Evolutionary conservation across 441 rosid species (phyloP).

Genomic region (Manihot esculenta): DNA sequence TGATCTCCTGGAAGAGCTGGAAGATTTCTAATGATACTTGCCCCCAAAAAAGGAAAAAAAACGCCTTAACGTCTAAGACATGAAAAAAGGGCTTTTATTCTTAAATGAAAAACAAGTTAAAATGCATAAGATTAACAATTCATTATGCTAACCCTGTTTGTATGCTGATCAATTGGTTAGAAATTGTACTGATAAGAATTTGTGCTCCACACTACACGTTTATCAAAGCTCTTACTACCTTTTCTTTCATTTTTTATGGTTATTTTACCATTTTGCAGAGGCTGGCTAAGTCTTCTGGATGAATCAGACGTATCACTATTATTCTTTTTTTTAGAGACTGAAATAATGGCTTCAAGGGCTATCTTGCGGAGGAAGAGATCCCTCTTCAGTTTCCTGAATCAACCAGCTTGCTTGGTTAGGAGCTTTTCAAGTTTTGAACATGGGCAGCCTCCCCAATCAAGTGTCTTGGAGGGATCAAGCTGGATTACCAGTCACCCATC

Average conservation of each 20-base stretch:
- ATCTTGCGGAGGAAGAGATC: conserved; percentile 53
- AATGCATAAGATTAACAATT: not conserved
- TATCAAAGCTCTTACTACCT: not conserved
- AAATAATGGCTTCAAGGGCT: conserved; percentile 64
- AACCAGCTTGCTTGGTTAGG: conserved; percentile 34
- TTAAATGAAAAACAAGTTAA: no score
- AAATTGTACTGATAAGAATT: not conserved
- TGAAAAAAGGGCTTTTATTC: no score
- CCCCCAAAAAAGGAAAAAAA: no score
- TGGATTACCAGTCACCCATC: conserved; percentile 22
- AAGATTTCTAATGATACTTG: no score
- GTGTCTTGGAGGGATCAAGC: conserved; percentile 22
- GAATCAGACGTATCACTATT: conserved; percentile 27
- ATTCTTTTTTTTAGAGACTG: conserved; percentile 26
- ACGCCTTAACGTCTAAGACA: no score
- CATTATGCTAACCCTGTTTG: not conserved
- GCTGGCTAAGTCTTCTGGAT: conserved; percentile 29
- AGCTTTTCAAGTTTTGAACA: conserved; percentile 41
- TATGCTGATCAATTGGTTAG: not conserved
- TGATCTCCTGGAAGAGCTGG: no score
- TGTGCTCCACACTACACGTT: not conserved
- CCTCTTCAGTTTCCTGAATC: conserved; percentile 35
- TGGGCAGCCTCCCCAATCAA: conserved; percentile 29
- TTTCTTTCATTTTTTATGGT: conserved; percentile 1
- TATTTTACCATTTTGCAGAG: conserved; percentile 23